These are phyloP conservation scores for Trapa incisa DNA, from an alignment of 345 rosid genomes.

Conservation along the genomic window DNA sequence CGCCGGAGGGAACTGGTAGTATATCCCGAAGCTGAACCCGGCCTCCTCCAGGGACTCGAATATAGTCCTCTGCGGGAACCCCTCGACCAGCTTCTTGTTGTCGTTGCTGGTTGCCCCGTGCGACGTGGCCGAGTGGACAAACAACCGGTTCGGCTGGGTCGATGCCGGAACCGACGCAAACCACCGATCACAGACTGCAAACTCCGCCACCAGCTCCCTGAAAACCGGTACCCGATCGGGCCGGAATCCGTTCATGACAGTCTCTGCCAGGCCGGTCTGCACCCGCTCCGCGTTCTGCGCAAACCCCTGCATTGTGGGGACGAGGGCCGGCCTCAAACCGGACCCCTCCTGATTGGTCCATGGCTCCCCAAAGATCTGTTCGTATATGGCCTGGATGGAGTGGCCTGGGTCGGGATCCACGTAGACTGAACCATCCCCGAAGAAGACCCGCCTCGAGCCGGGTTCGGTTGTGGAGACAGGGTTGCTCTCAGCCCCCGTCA, in stretches of 20 bases:
- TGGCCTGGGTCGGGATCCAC: slow-evolving; percentile 80
- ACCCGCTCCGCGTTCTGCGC: slow-evolving; percentile 11
- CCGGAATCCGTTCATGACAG: slow-evolving; percentile 13
- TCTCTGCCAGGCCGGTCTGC: slow-evolving; percentile 7
- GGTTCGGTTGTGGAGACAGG: slow-evolving; percentile 43
- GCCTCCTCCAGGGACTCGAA: slow-evolving; percentile 14
- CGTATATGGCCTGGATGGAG: slow-evolving; percentile 73
- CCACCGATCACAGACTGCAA: slow-evolving; percentile 15
- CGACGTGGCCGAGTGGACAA: slow-evolving; percentile 14
- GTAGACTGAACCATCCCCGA: slow-evolving; percentile 35
- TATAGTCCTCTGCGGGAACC: slow-evolving; percentile 15
- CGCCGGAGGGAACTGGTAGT: slow-evolving; percentile 12
- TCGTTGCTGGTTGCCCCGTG: slow-evolving; percentile 14
- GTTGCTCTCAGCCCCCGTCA: slow-evolving; percentile 54
- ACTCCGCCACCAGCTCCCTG: slow-evolving; percentile 12
- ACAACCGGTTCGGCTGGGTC: slow-evolving; percentile 15
- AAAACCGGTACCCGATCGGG: slow-evolving; percentile 9
- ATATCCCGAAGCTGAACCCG: slow-evolving; percentile 10
- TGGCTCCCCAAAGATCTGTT: slow-evolving; percentile 62
- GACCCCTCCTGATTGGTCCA: slow-evolving; percentile 28
- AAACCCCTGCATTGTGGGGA: slow-evolving; percentile 20
- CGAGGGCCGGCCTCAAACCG: slow-evolving; percentile 16
- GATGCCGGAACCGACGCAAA: slow-evolving; percentile 8
- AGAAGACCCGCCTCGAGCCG: slow-evolving; percentile 24
- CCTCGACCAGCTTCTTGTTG: slow-evolving; percentile 7